Evolutionary conservation across 164 flowering plant genomes (phyloP).

Genomic region (Paratinospora sagittata): DNA sequence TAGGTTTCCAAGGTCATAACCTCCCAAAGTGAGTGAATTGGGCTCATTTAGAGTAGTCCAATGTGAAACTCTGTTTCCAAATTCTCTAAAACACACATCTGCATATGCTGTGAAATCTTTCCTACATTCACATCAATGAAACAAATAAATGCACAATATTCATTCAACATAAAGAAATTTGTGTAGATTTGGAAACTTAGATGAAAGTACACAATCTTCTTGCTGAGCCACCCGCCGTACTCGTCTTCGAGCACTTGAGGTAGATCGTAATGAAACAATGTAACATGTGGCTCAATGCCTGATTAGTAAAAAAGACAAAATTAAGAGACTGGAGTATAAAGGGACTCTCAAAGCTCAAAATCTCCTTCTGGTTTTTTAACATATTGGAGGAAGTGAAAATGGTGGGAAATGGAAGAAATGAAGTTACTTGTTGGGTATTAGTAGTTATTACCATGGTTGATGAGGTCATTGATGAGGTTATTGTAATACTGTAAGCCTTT

Average conservation of each 20-base stretch:
- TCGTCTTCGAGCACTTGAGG: too few relatives aligned
- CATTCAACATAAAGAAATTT: background rate
- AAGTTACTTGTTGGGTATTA: background rate
- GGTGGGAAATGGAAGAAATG: background rate
- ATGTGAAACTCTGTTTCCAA: conserved; percentile 59
- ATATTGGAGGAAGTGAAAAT: background rate
- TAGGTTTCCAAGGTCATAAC: conserved; percentile 42
- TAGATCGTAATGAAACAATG: too few relatives aligned
- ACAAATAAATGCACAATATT: background rate
- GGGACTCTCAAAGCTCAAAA: background rate
- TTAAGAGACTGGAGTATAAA: background rate
- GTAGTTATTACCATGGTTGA: conserved; percentile 30
- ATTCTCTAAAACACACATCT: conserved; percentile 64
- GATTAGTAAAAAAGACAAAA: background rate
- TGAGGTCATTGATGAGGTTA: conserved; percentile 56
- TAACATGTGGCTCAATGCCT: conserved; percentile 60
- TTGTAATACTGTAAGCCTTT: conserved; percentile 67
- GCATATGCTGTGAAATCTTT: conserved; percentile 60
- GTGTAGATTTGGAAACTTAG: background rate
- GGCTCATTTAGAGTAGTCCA: conserved; percentile 79
- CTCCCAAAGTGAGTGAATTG: conserved; percentile 32
- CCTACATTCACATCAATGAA: conserved; percentile 21
- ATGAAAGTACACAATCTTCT: conserved; percentile 41
- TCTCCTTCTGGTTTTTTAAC: background rate
- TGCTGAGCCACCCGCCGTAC: conserved; percentile 65